These are phyloP conservation scores for Solanum tarapatanum DNA, from an alignment of 257 asterid species.

Conservation along the genomic window DNA sequence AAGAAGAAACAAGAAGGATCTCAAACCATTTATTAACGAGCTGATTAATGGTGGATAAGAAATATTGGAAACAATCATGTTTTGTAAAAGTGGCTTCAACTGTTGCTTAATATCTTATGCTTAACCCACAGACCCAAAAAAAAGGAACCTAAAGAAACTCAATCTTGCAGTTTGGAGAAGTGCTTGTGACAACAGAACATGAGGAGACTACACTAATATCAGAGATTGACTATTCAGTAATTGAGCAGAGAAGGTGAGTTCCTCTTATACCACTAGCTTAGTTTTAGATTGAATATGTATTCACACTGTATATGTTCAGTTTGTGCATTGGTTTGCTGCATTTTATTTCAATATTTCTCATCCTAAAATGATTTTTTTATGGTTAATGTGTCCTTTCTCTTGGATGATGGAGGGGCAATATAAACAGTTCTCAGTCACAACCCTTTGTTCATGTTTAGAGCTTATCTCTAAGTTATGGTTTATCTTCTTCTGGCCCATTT, in stretches of 20 bases:
- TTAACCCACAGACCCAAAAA: not conserved
- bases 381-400: not conserved
- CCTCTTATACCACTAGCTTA: not conserved
- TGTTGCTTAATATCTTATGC: not conserved
- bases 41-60: not conserved
- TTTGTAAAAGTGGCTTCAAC: not conserved
- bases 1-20: not conserved
- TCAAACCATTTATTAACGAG: not conserved
- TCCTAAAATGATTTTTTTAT: not conserved
- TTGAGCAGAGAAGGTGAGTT: constrained; percentile 69
- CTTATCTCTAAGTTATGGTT: not conserved
- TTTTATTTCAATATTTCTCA: not conserved
- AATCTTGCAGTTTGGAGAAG: constrained; percentile 77
- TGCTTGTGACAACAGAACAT: constrained; percentile 84
- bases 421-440: not conserved
- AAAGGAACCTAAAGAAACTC: constrained; percentile 7
- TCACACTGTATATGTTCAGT: not conserved
- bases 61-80: not conserved
- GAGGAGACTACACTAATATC: constrained; percentile 58
- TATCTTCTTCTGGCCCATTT: not conserved
- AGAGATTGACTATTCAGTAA: constrained; percentile 72
- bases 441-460: not conserved
- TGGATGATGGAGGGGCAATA: not conserved
- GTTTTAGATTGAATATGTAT: not conserved
- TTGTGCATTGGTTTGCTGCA: not conserved